Conservation (phyloP, 2,329 filamentous ascomycete genomes). For the Colletotrichum falcatum region DNA sequence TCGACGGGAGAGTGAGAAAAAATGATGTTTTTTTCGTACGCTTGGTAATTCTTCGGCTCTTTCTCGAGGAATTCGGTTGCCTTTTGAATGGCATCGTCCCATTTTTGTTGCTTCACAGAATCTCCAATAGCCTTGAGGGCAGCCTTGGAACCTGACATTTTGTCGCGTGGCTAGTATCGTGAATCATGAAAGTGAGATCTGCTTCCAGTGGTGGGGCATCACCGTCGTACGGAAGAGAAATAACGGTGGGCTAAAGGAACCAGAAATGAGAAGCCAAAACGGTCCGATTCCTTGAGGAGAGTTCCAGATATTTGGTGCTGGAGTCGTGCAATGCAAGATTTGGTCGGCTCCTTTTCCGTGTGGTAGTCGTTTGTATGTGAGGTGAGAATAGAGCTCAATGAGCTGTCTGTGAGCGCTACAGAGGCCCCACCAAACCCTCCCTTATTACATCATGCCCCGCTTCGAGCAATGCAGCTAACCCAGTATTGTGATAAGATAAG, state of each 20-base stretch:
- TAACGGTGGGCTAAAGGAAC: neutral
- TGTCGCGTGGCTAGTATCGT: conserved; percentile 32
- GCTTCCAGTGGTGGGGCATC: conserved; percentile 34
- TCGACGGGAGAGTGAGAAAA: neutral
- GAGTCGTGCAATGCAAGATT: neutral
- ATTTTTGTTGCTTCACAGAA: conserved; percentile 82
- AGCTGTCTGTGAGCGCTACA: conserved; percentile 24
- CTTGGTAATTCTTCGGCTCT: conserved; percentile 86
- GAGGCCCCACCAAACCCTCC: conserved; percentile 32
- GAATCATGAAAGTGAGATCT: conserved; percentile 36
- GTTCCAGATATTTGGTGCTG: neutral
- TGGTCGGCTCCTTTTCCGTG: neutral
- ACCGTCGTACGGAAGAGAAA: conserved; percentile 1
- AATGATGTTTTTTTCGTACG: conserved; percentile 64
- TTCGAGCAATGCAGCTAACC: conserved; percentile 27
- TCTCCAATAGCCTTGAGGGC: conserved; percentile 85
- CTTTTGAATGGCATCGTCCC: conserved; percentile 78
- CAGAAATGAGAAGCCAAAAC: too few relatives aligned
- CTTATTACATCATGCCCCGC: conserved; percentile 41
- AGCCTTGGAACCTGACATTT: conserved; percentile 72
- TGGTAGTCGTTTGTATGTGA: neutral
- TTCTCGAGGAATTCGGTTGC: conserved; percentile 76
- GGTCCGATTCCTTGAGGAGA: neutral
- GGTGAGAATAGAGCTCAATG: conserved; percentile 15
- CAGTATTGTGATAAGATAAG: conserved; percentile 32